Evolutionary conservation across 2,329 filamentous ascomycete species (phyloP), one percentile per base, ranked within the genome.

Genomic region (Aspergillus sp.): DNA sequence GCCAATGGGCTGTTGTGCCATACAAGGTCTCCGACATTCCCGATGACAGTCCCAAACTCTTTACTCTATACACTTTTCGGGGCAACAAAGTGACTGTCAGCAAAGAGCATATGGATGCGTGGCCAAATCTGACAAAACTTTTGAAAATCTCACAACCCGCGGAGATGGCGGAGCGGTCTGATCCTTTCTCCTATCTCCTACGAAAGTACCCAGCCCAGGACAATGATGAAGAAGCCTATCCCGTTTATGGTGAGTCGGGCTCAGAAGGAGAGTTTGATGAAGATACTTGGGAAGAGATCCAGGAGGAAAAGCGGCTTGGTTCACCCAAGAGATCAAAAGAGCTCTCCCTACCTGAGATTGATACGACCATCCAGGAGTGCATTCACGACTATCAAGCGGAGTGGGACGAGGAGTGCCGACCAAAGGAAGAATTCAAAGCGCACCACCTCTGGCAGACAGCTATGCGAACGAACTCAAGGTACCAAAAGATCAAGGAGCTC

Each of bases 391-490:
- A 83, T 53, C 76, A 78, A 45, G 64, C 71, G 3, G 66, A 70
- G 4, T 93, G 88, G 88, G 69, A 71, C n/a, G 66, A 75, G n/a
- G 74, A 71, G 1, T 85, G 84, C 57, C 74, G 83, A 5, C 81
- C 83, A 0, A 81, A 76, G 48, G 73, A 82, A 13, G 72, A 83
- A 51, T 67, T 66, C 4, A 84, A 78, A 52, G 88, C 87, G 0
- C 80, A 82, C 63, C 69, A 65, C 3, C 59, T 88, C 2, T 95
- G 89, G 90, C 65, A 68, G 20, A 70, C 77, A 36, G 82, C 82
- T 25, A 81, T 77, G 47, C 69, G 40, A 71, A 72, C 57, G 31
- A 68, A 56, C 61, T 69, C 66, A 58, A 72, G 73, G 29, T 68
- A 71, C 11, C 51, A 56, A 1, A 71, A 79, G 21, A 78, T 86